Base-by-base conservation (phyloP, 805 yeast genomes). In the Spathaspora arborariae region DNA sequence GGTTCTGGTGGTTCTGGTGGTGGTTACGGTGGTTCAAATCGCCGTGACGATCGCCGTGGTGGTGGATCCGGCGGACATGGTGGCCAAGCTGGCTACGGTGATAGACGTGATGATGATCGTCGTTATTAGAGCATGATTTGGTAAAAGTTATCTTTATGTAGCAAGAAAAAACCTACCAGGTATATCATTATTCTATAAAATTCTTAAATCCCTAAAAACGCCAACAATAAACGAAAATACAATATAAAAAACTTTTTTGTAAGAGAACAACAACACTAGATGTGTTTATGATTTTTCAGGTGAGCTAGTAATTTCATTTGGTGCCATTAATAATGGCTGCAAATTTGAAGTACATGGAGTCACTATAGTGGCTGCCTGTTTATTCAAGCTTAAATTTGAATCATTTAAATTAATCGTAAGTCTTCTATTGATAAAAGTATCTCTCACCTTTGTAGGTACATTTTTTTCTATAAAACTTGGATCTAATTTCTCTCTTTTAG, bases 71-170 rank as follows among this genome's bases (percentile, higher is more conserved):
- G 46, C 10, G 46, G 44, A n/a, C 20, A 20, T 22, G 20, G 26
- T 20, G 49, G 26, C 20, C 34, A 42, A 11, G 15, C 13, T 34
- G 49, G 46, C 10, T 43, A 41, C 19, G 18, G 27, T 11, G 35
- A 38, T 8, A 34, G 39, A 15, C 30, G 44, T 30, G 41, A 52
- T 37, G 38, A 30, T n/a, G 42, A 42, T 24, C 40, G 43, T 33
- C 54, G 56, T 19, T 39, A 16, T 35, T 60, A 59, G n/a, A n/a
- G n/a, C n/a, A n/a, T n/a, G n/a, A n/a, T n/a, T n/a, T 43, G 54
- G 60, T 56, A 41, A 62, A 57, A 48, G 16, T 15, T 30, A 7
- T 30, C n/a, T 30, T 13, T 30, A 30, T 30, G 35, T 30, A 30
- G 35, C 18, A n/a, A 9, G 9, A 22, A 22, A 22, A 3, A 9